phyloP scores from a whole-genome alignment of 2,329 filamentous ascomycete species.

The Fusarium piperis region DNA sequence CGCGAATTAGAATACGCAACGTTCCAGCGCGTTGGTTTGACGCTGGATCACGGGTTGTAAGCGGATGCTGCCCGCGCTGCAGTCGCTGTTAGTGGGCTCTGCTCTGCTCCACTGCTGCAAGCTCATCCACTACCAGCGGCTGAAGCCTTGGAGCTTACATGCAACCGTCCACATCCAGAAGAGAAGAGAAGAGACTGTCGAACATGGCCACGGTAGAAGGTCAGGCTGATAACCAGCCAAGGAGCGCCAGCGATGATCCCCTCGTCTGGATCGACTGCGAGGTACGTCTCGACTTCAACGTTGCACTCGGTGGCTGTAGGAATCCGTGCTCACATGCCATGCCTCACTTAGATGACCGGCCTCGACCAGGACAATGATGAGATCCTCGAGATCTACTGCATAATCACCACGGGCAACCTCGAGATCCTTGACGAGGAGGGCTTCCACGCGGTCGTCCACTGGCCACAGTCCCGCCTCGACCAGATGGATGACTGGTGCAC shows the following conservation, averaged over 20 bases:
- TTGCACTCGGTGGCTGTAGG: not conserved
- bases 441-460: constrained; percentile 83
- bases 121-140: not conserved
- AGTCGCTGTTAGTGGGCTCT: constrained; percentile 6
- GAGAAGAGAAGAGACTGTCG: constrained; percentile 1
- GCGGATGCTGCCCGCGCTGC: not conserved
- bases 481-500: constrained; percentile 92
- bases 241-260: constrained; percentile 60
- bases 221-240: constrained; percentile 31
- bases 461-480: constrained; percentile 74
- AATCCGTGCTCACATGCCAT: constrained; percentile 17
- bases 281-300: constrained; percentile 46
- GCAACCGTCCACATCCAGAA: not conserved
- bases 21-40: constrained; percentile 40
- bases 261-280: constrained; percentile 87
- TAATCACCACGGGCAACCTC: constrained; percentile 85
- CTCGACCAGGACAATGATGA: constrained; percentile 78
- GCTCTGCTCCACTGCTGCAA: constrained; percentile 25
- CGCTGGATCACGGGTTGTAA: not conserved
- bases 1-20: constrained; percentile 42
- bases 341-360: constrained; percentile 76
- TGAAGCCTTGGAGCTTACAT: constrained; percentile 22
- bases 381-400: constrained; percentile 92
- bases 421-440: constrained; percentile 79
- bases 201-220: constrained; percentile 26